phyloP scores from a whole-genome alignment of 345 rosid species.

The Erysimum cheiranthoides region DNA sequence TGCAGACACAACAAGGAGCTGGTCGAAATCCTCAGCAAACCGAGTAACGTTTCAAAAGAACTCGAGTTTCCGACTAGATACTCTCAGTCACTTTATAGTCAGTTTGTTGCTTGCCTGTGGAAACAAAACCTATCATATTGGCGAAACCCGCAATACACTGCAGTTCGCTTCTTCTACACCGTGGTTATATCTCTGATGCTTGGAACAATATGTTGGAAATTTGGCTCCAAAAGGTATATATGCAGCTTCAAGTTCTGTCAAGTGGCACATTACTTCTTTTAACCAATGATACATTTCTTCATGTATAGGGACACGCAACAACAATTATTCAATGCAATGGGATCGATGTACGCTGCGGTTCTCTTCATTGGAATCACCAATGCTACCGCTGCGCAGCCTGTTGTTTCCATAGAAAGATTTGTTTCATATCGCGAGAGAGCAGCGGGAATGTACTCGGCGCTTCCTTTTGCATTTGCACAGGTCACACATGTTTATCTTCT shows the following conservation, averaged over 20 bases:
- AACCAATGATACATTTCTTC: conserved; percentile 2
- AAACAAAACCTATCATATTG: conserved; percentile 96
- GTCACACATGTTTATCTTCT: conserved; percentile 44
- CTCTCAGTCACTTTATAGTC: conserved; percentile 72
- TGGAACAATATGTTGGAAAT: conserved; percentile 97
- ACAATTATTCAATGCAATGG: conserved; percentile 91
- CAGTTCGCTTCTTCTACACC: conserved; percentile 97
- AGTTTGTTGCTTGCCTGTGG: conserved; percentile 93
- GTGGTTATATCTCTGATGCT: conserved; percentile 90
- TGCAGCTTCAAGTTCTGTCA: background rate
- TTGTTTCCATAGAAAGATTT: conserved; percentile 90
- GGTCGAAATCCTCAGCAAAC: conserved; percentile 79
- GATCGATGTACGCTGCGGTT: conserved; percentile 91
- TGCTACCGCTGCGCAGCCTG: conserved; percentile 95
- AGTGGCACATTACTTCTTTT: conserved; percentile 10
- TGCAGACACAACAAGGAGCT: conserved; percentile 73
- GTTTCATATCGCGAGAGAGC: conserved; percentile 97
- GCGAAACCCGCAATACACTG: conserved; percentile 96
- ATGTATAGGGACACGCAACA: conserved; percentile 72
- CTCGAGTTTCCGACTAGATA: conserved; percentile 83
- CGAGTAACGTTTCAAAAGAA: conserved; percentile 65
- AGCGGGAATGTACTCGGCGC: conserved; percentile 95
- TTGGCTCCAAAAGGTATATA: conserved; percentile 76
- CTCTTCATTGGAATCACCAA: conserved; percentile 92
- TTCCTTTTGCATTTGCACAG: conserved; percentile 96